These are phyloP conservation scores for Liriodendron chinense DNA, from an alignment of 164 flowering plant genomes.

Conservation along the genomic window DNA sequence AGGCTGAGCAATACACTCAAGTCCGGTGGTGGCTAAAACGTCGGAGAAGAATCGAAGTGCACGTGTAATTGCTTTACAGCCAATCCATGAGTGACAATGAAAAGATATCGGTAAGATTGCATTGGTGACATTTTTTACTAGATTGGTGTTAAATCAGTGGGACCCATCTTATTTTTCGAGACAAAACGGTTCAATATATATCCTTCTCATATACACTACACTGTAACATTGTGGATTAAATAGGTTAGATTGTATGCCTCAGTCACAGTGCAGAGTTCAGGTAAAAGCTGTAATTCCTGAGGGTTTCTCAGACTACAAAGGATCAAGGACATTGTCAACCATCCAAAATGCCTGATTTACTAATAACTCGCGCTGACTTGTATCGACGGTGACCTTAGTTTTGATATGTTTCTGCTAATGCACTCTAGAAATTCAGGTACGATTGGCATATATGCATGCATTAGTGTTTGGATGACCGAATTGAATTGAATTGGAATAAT, in stretches of 20 bases:
- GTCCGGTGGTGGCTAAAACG: constrained; percentile 39
- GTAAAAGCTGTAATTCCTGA: not conserved
- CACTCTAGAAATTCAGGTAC: no score
- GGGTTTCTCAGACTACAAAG: not conserved
- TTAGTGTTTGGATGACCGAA: no score
- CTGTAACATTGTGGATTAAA: not conserved
- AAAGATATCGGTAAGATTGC: not conserved
- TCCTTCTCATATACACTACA: not conserved
- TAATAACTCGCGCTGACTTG: no score
- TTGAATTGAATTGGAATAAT: no score
- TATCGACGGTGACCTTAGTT: no score
- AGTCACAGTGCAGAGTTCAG: no score
- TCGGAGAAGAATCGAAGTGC: not conserved
- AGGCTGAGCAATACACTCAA: constrained; percentile 87
- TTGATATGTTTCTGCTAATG: no score
- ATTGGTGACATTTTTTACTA: not conserved
- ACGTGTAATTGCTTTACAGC: not conserved
- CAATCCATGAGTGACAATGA: not conserved
- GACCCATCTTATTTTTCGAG: not conserved
- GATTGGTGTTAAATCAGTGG: not conserved
- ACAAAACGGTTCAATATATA: not conserved
- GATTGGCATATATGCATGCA: no score
- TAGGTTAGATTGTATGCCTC: not conserved
- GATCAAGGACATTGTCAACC: no score
- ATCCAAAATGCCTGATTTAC: no score